Evolutionary conservation across 2,329 filamentous ascomycete species (phyloP), one percentile per base, ranked within the genome.

Genomic region (Pseudohalonectria lignicola): DNA sequence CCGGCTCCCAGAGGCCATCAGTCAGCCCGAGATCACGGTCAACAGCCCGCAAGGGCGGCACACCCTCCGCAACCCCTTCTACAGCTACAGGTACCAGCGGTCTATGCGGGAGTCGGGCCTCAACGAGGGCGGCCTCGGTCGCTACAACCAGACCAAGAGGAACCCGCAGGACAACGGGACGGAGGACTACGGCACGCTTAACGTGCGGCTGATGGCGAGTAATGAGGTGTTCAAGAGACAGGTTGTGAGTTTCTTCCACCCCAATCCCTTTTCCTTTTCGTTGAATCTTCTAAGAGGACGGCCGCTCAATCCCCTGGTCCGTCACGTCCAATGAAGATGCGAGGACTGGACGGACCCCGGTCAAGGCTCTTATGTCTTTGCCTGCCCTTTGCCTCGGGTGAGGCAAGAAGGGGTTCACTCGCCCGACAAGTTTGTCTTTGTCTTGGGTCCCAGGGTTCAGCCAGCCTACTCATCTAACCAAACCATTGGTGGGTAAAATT

Each of bases 31-130:
- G 10, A 28, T 54, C 31, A 40, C 39, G 1, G 44, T 53, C 31
- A 50, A 46, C 21, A 44, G 45, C 12, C 50, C 53, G 3, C 30
- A 39, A 1, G 54, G 53, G 19, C 38, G 25, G 19, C 47, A 39
- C 20, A 53, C 50, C 2, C 43, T 64, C 5, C 44, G 47, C 13
- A 78, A 77, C 48, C 74, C 74, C 3, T 53, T 78, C 1, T 64
- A 62, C 45, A 64, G 60, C 39, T 79, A 67, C 52, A 54, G 46
- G 2, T 76, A 72, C 53, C 67, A 47, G 52, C 36, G 36, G 10
- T 10, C 13, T 17, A 17, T 23, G 15, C 9, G 35, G 52, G 61
- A 40, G 17, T 20, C 30, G 7, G 36, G 36, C 4, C 29, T 38
- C 28, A 28, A 28, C 29, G 25, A 18, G 17, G 36, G 32, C 29